Evolutionary conservation across 2,329 filamentous ascomycete genomes (phyloP).

Genomic region (Fusarium continuum): DNA sequence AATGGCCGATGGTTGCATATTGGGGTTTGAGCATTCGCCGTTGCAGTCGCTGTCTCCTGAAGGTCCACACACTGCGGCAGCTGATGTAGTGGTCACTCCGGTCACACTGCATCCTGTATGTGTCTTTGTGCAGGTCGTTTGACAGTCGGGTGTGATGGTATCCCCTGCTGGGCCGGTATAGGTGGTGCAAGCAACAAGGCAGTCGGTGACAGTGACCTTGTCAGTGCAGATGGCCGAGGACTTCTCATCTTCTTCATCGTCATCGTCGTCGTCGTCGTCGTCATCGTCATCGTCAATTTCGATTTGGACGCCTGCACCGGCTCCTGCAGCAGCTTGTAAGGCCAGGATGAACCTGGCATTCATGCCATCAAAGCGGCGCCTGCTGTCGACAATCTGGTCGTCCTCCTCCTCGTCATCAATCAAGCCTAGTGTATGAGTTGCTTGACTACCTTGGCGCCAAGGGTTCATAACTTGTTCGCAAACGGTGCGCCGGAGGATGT

Average conservation of each 20-base stretch:
- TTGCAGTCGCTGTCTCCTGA: background rate
- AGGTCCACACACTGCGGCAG: background rate
- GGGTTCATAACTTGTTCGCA: constrained; percentile 91
- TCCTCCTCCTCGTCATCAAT: constrained; percentile 59
- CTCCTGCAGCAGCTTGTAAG: constrained; percentile 48
- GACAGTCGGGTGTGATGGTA: background rate
- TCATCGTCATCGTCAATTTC: constrained; percentile 45
- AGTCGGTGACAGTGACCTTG: constrained; percentile 22
- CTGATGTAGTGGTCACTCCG: constrained; percentile 6
- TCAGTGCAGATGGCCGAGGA: constrained; percentile 10
- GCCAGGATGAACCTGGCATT: constrained; percentile 52
- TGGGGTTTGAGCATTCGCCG: too few relatives aligned
- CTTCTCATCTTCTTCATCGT: constrained; percentile 56
- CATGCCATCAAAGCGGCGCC: constrained; percentile 44
- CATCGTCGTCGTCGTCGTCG: constrained; percentile 48
- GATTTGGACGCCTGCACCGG: constrained; percentile 42
- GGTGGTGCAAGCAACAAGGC: constrained; percentile 26
- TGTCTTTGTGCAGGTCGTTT: constrained; percentile 18
- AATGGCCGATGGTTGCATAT: too few relatives aligned
- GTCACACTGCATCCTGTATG: constrained; percentile 17
- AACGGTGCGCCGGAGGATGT: constrained; percentile 80
- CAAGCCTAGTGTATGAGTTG: constrained; percentile 69
- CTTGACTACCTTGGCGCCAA: constrained; percentile 88
- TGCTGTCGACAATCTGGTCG: constrained; percentile 56
- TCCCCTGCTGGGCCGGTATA: constrained; percentile 6